These are phyloP conservation scores for Vaccinium vitisidaea DNA, from an alignment of 148 eudicot species.

Conservation along the genomic window DNA sequence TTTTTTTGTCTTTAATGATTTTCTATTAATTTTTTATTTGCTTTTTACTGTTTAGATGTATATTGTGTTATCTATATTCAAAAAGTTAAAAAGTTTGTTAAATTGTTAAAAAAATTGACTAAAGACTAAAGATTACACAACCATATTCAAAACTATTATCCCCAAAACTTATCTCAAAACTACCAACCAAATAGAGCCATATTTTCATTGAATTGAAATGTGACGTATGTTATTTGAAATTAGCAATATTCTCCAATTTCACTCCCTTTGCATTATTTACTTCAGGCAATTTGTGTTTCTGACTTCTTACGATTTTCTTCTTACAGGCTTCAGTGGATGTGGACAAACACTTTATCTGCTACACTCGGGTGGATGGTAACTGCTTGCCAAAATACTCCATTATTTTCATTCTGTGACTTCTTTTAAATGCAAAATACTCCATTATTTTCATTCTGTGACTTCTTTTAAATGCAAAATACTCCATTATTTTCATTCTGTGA, in stretches of 20 bases:
- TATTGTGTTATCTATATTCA: no score
- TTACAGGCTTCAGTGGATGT: slow-evolving; percentile 74
- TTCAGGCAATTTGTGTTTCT: not conserved
- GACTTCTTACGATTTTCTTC: slow-evolving; percentile 3
- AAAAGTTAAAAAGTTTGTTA: no score
- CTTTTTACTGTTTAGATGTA: no score
- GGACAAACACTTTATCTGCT: slow-evolving; percentile 89
- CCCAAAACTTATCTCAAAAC: no score
- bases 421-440: not conserved
- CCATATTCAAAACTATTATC: no score
- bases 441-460: not conserved
- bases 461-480: slow-evolving; percentile 14
- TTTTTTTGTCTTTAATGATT: no score
- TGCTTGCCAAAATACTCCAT: slow-evolving; percentile 10
- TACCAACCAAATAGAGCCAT: no score
- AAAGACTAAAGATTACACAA: no score
- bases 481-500: not conserved
- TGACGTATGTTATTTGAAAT: not conserved
- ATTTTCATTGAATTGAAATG: not conserved
- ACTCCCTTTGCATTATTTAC: not conserved
- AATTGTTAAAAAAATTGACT: no score
- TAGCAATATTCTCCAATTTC: not conserved
- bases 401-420: not conserved
- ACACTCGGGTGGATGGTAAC: slow-evolving; percentile 76
- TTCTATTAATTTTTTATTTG: no score